Evolutionary conservation across 2,329 filamentous ascomycete genomes (phyloP).

Genomic region (Xylariaceae sp.): DNA sequence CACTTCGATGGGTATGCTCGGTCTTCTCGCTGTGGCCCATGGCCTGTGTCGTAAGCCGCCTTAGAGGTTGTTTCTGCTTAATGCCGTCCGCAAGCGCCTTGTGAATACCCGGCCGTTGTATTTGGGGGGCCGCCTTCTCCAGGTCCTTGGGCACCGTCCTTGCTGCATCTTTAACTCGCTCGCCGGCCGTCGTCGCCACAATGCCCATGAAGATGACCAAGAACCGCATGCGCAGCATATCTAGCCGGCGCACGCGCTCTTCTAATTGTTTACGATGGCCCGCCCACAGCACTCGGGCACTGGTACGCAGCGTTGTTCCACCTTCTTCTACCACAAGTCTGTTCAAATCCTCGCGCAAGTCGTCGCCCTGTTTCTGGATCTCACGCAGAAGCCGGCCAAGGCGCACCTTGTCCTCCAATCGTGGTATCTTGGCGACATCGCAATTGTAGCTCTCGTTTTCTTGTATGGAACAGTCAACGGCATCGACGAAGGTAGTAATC

Average conservation of each 20-base stretch:
- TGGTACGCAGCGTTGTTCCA: slow-evolving; percentile 51
- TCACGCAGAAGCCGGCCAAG: slow-evolving; percentile 63
- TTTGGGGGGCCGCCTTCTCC: slow-evolving; percentile 38
- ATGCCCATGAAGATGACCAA: slow-evolving; percentile 69
- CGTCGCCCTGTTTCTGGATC: slow-evolving; percentile 66
- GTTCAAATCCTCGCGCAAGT: slow-evolving; percentile 66
- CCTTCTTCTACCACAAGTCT: slow-evolving; percentile 54
- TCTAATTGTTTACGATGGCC: slow-evolving; percentile 59
- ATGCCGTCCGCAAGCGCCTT: slow-evolving; percentile 52
- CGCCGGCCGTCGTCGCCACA: slow-evolving; percentile 49
- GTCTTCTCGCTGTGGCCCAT: slow-evolving; percentile 59
- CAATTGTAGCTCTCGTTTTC: slow-evolving; percentile 70
- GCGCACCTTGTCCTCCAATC: slow-evolving; percentile 67
- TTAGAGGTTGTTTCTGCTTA: slow-evolving; percentile 54
- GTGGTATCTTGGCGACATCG: slow-evolving; percentile 62
- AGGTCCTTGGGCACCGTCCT: slow-evolving; percentile 35
- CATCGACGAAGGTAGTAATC: slow-evolving; percentile 62
- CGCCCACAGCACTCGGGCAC: slow-evolving; percentile 64
- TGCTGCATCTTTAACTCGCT: slow-evolving; percentile 43
- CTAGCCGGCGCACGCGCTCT: slow-evolving; percentile 63
- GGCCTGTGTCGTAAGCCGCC: slow-evolving; percentile 59
- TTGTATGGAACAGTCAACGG: slow-evolving; percentile 65
- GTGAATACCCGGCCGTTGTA: slow-evolving; percentile 42
- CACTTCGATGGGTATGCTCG: slow-evolving; percentile 54
- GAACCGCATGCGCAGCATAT: slow-evolving; percentile 68